Base-by-base conservation (phyloP, 2,329 filamentous ascomycete species). In the Paecilomyces niveus region DNA sequence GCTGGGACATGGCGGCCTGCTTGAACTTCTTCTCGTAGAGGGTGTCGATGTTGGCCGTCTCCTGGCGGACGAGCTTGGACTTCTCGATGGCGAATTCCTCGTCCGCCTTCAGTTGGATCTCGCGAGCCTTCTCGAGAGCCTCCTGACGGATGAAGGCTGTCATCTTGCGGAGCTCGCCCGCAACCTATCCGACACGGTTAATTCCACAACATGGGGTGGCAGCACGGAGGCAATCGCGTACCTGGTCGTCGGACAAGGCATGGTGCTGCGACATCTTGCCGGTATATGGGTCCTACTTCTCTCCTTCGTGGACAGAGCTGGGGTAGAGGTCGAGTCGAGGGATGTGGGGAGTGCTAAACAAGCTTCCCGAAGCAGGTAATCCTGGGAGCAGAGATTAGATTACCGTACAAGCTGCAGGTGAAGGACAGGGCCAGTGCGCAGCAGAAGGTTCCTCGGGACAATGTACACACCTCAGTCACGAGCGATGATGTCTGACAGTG, bases 131-230 rank as follows among this genome's bases (percentile, higher is more conserved):
- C 76, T 99, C 94, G 72, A 89, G 85, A 60, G 94, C 94, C 81
- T 99, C 94, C 81, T 97, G 94, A 78, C 92, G 90, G 86, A 99
- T 99, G 85, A 99, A 99, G 74, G 92, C 93, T 61, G 94, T 97
- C 94, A 99, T 99, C 86, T 99, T 99, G 84, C 90, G 92, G 79
- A 99, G 90, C 86, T 99, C 94, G 80, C 90, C 88, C 80, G 90
- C 88, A 84, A 99, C 94, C 92, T 97, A 59, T 58, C 63, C 61
- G 58, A 62, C 62, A 57, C 22, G 54, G 32, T 58, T 59, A 60
- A 58, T 55, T 45, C 62, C 39, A n/a, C 39, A 18, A 18, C 15
- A 45, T 45, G 61, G 60, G 58, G 59, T 60, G 58, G 61, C 54
- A 21, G 21, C 53, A 18, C 54, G 56, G 51, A 59, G 62, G 13